phyloP scores from a whole-genome alignment of 108 stramenopile genomes.

The Nitzschia sp. region DNA sequence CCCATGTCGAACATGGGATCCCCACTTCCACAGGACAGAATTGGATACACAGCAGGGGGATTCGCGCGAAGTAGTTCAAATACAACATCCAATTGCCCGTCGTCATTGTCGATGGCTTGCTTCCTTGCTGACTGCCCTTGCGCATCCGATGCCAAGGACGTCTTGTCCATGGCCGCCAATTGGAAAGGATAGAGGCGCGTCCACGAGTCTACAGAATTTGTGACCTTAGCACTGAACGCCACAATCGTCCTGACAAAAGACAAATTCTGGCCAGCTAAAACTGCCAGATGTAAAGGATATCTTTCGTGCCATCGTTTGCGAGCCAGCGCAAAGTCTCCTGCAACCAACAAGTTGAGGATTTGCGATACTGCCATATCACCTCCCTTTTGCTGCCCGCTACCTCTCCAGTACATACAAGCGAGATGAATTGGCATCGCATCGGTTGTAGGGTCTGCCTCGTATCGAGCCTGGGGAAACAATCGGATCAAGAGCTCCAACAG shows the following conservation, averaged over 20 bases:
- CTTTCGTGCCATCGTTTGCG: conserved; percentile 11
- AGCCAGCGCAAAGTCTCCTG: conserved; percentile 19
- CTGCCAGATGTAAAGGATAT: conserved; percentile 45
- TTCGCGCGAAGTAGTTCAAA: conserved; percentile 16
- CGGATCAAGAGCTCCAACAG: conserved; percentile 34
- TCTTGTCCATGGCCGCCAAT: conserved; percentile 8
- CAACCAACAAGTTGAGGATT: conserved; percentile 23
- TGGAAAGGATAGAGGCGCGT: conserved; percentile 45
- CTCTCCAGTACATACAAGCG: conserved; percentile 20
- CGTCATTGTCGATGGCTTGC: not conserved
- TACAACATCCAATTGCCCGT: conserved; percentile 15
- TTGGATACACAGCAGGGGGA: conserved; percentile 8
- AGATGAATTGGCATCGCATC: conserved; percentile 33
- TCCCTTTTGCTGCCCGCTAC: not conserved
- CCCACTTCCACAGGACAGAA: not conserved
- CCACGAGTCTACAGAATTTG: conserved; percentile 20
- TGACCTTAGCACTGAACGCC: not conserved
- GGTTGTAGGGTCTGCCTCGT: not conserved
- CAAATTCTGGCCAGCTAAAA: conserved; percentile 24
- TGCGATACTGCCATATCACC: not conserved
- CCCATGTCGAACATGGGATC: conserved; percentile 4
- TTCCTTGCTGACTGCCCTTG: not conserved
- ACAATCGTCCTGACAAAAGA: conserved; percentile 20
- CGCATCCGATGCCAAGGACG: not conserved
- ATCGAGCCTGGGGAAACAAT: conserved; percentile 22